Base-by-base conservation (phyloP, 805 yeast species). In the Torulaspora franciscae region DNA sequence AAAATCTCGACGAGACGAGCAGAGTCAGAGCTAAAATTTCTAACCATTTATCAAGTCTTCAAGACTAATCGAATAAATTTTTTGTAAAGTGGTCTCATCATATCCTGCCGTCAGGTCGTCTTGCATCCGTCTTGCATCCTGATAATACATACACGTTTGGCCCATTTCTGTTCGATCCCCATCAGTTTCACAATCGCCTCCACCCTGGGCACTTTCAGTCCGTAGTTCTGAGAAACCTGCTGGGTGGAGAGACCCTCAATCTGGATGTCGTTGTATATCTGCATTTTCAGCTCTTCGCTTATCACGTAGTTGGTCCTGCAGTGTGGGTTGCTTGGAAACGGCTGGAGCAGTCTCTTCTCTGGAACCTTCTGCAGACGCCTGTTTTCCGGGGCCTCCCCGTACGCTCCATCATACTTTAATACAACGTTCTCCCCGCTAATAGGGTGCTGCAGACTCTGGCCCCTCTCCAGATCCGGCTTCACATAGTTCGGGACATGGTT, bases 101-200 rank as follows among this genome's bases (percentile, higher is more conserved):
- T 63, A 26, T n/a, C 15, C 27, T 26, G 40, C 37, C 30, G 38
- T 27, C 27, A 32, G 19, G 19, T 17, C 19, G 19, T 30, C 3
- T 43, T 15, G 14, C 29, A 26, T 7, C 15, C n/a, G n/a, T n/a
- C n/a, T n/a, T n/a, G n/a, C n/a, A n/a, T n/a, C n/a, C n/a, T 9
- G 3, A 22, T 9, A 32, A 50, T 61, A 78, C 87, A 69, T 76
- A 82, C 91, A 58, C 75, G 62, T 54, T 72, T 66, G 40, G 66
- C 72, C 81, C 83, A 78, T 44, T 74, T 67, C 50, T 76, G 66
- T 66, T 91, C 95, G 42, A 90, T 74, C 25, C 70, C 71, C 49
- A 76, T 72, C 51, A 91, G 74, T 62, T 77, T 80, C 22, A 85
- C 69, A 46, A 91, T 74, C n/a, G 97, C 98, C 61, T 90, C 96